Base-by-base conservation (phyloP, 129 eudicot species). In the Arctium lappa region DNA sequence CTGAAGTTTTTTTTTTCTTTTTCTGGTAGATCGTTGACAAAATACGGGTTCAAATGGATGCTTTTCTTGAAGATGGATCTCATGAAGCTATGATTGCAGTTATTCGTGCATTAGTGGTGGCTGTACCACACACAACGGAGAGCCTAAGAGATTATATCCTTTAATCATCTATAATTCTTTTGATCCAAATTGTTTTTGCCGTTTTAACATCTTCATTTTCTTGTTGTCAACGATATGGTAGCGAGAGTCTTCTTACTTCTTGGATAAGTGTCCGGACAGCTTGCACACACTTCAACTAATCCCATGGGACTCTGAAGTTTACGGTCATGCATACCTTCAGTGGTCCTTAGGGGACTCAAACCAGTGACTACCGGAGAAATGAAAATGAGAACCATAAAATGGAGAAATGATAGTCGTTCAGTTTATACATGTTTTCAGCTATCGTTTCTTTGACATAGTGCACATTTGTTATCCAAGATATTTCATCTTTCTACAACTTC, bases 11-110 rank as follows among this genome's bases (percentile, higher is more conserved):
- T 22, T 22, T 22, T 22, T 22, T 22, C 27, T 22, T 22, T 79
- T 15, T 42, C 36, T 32, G 37, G 46, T 82, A 95, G 98, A 95
- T 95, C 83, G 97, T 95, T 77, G 98, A 95, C 86, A 95, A 95
- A 89, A 92, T 95, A 86, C 94, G 97, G 68, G 88, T 95, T 77
- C 98, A 95, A 83, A 92, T 95, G 98, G 98, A 95, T 83, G 93
- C 98, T 82, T 95, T 95, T 88, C 96, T 95, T 83, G 98, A 95
- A 84, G 98, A 95, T 89, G 98, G 97, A 83, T 92, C 98, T 18
- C 97, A 91, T 86, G 98, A 95, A 91, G 96, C 97, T 81, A 89
- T 92, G 32, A 77, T 89, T 79, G 94, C 97, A 12, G 98, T 92
- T 39, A 87, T 95, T 74, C 98, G 94, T 84, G 97, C 98, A 71